Conservation (phyloP, 2,329 filamentous ascomycete species). For the Cryphonectria nitschkei region DNA sequence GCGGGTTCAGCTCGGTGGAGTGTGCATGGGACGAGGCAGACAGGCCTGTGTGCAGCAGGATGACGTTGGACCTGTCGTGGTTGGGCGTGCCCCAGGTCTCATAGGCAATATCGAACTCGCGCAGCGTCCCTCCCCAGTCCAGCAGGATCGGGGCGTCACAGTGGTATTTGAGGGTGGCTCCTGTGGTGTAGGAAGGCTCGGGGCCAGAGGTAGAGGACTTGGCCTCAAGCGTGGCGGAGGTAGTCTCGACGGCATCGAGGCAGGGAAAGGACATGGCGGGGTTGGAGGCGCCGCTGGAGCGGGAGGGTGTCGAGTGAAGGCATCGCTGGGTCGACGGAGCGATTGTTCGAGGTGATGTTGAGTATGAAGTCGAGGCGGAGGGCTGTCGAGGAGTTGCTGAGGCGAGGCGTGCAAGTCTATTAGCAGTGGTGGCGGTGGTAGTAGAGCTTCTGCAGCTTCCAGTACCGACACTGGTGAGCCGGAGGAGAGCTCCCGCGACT, state of each 20-base stretch:
- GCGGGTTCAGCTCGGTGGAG: constrained; percentile 83
- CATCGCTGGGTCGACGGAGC: constrained; percentile 11
- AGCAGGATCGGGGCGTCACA: constrained; percentile 76
- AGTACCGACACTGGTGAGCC: constrained; percentile 9
- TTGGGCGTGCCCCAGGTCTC: constrained; percentile 90
- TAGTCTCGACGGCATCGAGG: constrained; percentile 80
- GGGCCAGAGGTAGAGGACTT: constrained; percentile 73
- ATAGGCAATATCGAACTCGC: constrained; percentile 87
- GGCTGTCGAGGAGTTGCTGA: constrained; percentile 2
- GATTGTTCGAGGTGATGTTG: not conserved
- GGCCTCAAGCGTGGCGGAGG: constrained; percentile 73
- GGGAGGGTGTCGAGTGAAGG: constrained; percentile 32
- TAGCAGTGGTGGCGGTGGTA: not conserved
- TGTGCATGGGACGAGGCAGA: constrained; percentile 98
- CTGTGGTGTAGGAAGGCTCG: constrained; percentile 92
- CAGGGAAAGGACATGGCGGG: constrained; percentile 89
- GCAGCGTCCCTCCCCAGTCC: constrained; percentile 94
- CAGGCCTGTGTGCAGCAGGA: constrained; percentile 89
- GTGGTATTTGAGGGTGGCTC: constrained; percentile 78
- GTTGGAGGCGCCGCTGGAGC: constrained; percentile 63
- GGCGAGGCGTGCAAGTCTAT: constrained; percentile 9
- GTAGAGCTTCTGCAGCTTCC: not conserved
- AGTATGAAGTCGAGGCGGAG: not conserved
- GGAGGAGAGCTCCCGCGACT: constrained; percentile 30
- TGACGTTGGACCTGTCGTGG: constrained; percentile 79